phyloP scores from a whole-genome alignment of 2,329 filamentous ascomycete species.

The Fusarium pseudograminearum region DNA sequence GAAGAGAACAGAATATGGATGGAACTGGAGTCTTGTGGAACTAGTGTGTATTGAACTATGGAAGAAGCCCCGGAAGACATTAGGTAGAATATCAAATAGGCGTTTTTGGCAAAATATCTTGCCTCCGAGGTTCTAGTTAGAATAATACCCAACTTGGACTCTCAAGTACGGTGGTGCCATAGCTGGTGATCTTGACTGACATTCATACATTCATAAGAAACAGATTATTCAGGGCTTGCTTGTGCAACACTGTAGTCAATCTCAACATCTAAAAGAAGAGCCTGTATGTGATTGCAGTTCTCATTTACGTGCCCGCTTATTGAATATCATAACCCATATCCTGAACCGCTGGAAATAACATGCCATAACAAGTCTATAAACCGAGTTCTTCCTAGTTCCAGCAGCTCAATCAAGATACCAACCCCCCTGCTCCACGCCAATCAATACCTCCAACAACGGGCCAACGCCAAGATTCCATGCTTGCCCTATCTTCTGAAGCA shows the following conservation, averaged over 20 bases:
- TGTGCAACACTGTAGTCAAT: slow-evolving; percentile 1
- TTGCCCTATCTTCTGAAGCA: slow-evolving; percentile 32
- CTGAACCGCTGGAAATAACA: slow-evolving; percentile 35
- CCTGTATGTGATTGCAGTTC: slow-evolving; percentile 11
- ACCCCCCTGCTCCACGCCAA: slow-evolving; percentile 38
- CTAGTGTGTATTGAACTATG: slow-evolving; percentile 19
- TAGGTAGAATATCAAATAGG: slow-evolving; percentile 34
- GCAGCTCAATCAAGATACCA: slow-evolving; percentile 23
- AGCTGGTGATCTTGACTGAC: neutral
- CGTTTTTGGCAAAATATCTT: slow-evolving; percentile 36
- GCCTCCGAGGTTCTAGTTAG: slow-evolving; percentile 7
- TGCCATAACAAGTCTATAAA: slow-evolving; percentile 45
- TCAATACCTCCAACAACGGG: slow-evolving; percentile 37
- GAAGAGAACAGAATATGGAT: slow-evolving; percentile 15
- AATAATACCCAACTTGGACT: slow-evolving; percentile 17
- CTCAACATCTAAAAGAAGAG: slow-evolving; percentile 9
- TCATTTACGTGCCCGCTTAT: slow-evolving; percentile 33
- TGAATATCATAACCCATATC: slow-evolving; percentile 41
- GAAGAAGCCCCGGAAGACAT: slow-evolving; percentile 10
- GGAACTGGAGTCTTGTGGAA: slow-evolving; percentile 27
- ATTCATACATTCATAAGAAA: neutral
- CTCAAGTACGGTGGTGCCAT: neutral
- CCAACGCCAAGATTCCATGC: slow-evolving; percentile 37
- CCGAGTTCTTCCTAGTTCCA: slow-evolving; percentile 30
- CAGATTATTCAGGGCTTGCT: neutral